Evolutionary conservation across 768 basidiomycete species (phyloP).

Genomic region (Tulasnella calospora): DNA sequence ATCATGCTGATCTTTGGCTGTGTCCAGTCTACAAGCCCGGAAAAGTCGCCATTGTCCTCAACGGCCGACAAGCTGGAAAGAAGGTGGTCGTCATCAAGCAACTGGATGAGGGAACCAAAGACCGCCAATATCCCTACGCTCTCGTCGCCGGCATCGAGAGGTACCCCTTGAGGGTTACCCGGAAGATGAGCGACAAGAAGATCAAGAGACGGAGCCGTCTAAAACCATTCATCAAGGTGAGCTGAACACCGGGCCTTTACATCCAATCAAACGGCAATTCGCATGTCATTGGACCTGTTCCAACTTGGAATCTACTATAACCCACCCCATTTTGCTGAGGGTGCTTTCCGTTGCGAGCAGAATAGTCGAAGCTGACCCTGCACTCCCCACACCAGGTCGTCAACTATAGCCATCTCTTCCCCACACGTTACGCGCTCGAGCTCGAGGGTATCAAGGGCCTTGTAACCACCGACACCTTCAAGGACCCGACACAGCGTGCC

Average conservation of each 20-base stretch:
- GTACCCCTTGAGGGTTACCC: conserved; percentile 96
- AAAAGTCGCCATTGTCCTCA: conserved; percentile 96
- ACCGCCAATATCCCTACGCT: conserved; percentile 93
- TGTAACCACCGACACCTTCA: conserved; percentile 85
- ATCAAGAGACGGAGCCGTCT: conserved; percentile 88
- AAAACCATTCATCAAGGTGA: conserved; percentile 99
- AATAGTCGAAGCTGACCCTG: neutral
- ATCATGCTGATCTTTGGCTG: neutral
- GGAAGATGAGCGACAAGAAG: conserved; percentile 96
- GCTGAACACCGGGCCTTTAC: conserved; percentile 30
- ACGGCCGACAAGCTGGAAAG: conserved; percentile 98
- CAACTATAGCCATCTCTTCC: conserved; percentile 99
- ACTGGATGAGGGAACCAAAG: conserved; percentile 93
- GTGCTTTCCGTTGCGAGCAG: neutral
- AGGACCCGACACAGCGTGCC: conserved; percentile 93
- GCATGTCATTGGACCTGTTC: neutral
- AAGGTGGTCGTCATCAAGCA: conserved; percentile 99
- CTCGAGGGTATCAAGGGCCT: conserved; percentile 89
- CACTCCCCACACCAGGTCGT: conserved; percentile 51
- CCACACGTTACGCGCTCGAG: conserved; percentile 97
- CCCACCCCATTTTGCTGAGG: neutral
- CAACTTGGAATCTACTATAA: neutral
- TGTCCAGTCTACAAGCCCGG: conserved; percentile 84
- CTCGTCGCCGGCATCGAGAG: conserved; percentile 98
- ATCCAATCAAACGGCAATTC: neutral